Evolutionary conservation across 768 basidiomycete species (phyloP).

Genomic region (Russula virescens): DNA sequence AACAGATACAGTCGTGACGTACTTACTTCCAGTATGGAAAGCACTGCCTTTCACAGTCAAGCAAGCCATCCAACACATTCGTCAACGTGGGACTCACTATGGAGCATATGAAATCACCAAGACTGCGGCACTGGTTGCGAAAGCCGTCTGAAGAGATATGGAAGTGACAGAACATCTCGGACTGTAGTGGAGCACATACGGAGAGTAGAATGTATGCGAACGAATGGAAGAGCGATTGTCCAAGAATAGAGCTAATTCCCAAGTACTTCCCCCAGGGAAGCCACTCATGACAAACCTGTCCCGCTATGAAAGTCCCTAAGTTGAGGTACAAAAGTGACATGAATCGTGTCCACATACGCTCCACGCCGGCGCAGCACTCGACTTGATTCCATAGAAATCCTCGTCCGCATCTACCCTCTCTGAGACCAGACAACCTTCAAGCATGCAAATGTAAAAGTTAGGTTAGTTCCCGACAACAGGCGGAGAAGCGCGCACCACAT

Average conservation of each 20-base stretch:
- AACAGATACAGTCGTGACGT: background rate
- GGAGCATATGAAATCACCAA: slow-evolving; percentile 64
- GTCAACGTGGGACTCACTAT: slow-evolving; percentile 42
- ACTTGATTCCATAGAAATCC: slow-evolving; percentile 70
- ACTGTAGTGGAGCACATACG: slow-evolving; percentile 36
- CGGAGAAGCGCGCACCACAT: slow-evolving; percentile 47
- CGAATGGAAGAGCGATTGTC: slow-evolving; percentile 57
- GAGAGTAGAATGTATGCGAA: slow-evolving; percentile 59
- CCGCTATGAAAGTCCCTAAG: slow-evolving; percentile 38
- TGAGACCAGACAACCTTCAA: slow-evolving; percentile 59
- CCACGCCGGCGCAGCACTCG: slow-evolving; percentile 62
- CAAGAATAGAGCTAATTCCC: slow-evolving; percentile 48
- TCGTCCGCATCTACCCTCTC: slow-evolving; percentile 61
- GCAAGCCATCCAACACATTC: background rate
- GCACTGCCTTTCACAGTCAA: slow-evolving; percentile 39
- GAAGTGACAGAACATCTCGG: background rate
- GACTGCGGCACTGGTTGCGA: slow-evolving; percentile 57
- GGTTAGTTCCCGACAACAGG: background rate
- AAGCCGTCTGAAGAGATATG: slow-evolving; percentile 41
- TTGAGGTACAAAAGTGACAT: background rate
- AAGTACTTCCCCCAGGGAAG: slow-evolving; percentile 60
- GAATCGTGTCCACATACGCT: slow-evolving; percentile 34
- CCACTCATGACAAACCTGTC: slow-evolving; percentile 64
- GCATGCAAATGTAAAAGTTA: background rate
- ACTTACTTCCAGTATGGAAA: slow-evolving; percentile 75